Conservation (phyloP, 768 basidiomycete genomes). For the Saitozyma podzolica region DNA sequence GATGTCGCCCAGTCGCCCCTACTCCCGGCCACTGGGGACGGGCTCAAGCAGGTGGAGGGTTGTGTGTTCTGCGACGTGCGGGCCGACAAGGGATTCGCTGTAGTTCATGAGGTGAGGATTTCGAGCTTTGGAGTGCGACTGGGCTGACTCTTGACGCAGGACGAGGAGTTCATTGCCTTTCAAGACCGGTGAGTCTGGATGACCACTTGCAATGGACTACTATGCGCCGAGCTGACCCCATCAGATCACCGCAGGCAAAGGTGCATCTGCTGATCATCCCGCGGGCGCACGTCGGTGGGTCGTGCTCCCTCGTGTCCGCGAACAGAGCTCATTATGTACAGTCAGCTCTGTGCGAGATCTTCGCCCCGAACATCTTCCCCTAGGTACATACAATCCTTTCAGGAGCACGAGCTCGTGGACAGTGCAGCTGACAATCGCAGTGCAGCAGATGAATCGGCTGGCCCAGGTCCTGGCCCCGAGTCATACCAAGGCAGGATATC, state of each 20-base stretch:
- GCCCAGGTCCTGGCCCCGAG: slow-evolving; percentile 12
- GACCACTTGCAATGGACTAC: background rate
- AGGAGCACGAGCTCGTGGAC: no score
- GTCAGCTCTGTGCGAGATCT: slow-evolving; percentile 36
- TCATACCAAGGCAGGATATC: slow-evolving; percentile 40
- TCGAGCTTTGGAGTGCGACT: background rate
- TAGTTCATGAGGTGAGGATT: slow-evolving; percentile 34
- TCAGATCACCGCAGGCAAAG: slow-evolving; percentile 36
- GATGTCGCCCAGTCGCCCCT: no score
- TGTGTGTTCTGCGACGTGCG: slow-evolving; percentile 47
- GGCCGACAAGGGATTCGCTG: slow-evolving; percentile 36
- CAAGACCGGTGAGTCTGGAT: slow-evolving; percentile 35
- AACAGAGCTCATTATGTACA: background rate
- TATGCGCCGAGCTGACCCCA: slow-evolving; percentile 1
- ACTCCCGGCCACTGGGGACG: no score
- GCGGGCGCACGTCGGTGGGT: slow-evolving; percentile 34
- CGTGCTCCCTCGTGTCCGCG: background rate
- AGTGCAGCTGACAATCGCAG: slow-evolving; percentile 7
- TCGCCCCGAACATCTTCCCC: slow-evolving; percentile 25
- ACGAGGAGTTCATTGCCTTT: slow-evolving; percentile 44
- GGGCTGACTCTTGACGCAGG: slow-evolving; percentile 12
- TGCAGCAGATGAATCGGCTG: slow-evolving; percentile 23
- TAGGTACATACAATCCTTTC: slow-evolving; percentile 18
- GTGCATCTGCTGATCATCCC: slow-evolving; percentile 47
- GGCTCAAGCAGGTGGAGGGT: background rate